Conservation (phyloP, 345 rosid species). For the Eucalyptus victrix region DNA sequence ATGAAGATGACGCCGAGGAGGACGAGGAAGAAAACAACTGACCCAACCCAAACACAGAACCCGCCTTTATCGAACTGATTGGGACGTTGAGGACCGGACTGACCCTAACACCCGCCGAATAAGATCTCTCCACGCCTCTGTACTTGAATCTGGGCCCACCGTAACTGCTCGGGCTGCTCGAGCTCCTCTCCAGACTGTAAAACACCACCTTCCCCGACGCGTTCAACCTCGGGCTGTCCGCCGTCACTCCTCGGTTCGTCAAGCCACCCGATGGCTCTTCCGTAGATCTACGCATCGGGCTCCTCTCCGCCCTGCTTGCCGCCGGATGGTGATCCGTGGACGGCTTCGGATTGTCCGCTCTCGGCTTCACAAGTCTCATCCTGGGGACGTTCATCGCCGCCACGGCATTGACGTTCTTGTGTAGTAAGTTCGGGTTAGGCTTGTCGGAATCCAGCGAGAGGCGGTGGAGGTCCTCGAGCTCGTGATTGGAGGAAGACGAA, state of each 20-base stretch:
- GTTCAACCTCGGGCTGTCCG: conserved; percentile 88
- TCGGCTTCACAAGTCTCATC: conserved; percentile 57
- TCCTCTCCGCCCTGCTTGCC: conserved; percentile 29
- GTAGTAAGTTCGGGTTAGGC: conserved; percentile 46
- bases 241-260: conserved; percentile 53
- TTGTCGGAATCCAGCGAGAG: conserved; percentile 79
- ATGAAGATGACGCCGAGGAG: background rate
- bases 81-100: conserved; percentile 71
- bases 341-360: conserved; percentile 6
- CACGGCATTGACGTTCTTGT: conserved; percentile 29
- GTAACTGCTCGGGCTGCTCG: conserved; percentile 94
- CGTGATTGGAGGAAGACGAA: conserved; percentile 82
- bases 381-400: conserved; percentile 27
- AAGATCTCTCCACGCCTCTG: conserved; percentile 84
- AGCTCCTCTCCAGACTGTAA: conserved; percentile 86
- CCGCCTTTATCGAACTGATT: conserved; percentile 21
- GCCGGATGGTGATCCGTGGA: background rate
- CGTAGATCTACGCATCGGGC: conserved; percentile 37
- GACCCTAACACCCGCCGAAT: conserved; percentile 70
- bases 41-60: conserved; percentile 37
- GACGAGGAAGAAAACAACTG: conserved; percentile 45
- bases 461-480: conserved; percentile 74
- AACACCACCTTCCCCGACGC: conserved; percentile 92
- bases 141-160: conserved; percentile 60
- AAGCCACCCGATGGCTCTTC: conserved; percentile 14